Conservation (phyloP, 352 stramenopile species). For the Poterioochromonas sp. region DNA sequence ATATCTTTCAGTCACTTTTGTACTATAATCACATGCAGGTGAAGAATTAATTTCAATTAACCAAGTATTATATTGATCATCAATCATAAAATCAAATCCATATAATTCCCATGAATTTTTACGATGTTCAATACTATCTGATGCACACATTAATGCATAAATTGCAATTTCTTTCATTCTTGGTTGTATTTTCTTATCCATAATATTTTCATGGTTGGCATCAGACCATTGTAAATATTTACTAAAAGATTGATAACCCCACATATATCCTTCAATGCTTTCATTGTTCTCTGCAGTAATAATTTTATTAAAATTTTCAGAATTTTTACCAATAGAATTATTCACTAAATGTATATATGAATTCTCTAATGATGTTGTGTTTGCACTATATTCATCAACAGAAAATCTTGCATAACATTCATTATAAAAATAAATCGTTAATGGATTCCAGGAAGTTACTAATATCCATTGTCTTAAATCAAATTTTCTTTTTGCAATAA, state of each 20-base stretch:
- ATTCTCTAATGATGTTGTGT: constrained; percentile 50
- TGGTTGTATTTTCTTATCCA: constrained; percentile 58
- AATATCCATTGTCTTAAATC: constrained; percentile 75
- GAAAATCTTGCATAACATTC: constrained; percentile 81
- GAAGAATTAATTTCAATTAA: constrained; percentile 84
- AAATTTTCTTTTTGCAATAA: constrained; percentile 54
- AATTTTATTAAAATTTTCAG: constrained; percentile 69
- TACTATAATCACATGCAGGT: constrained; percentile 82
- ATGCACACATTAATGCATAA: constrained; percentile 64
- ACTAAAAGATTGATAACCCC: constrained; percentile 46
- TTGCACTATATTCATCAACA: constrained; percentile 56
- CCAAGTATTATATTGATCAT: constrained; percentile 66
- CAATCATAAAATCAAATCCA: constrained; percentile 85
- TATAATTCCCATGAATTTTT: constrained; percentile 80
- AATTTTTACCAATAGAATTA: constrained; percentile 83
- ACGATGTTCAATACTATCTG: constrained; percentile 58
- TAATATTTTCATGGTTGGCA: constrained; percentile 59
- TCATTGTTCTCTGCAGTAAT: constrained; percentile 53
- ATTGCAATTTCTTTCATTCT: constrained; percentile 58
- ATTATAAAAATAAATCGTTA: constrained; percentile 81
- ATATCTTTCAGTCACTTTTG: constrained; percentile 69
- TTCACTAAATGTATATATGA: constrained; percentile 83
- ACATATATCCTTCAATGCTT: constrained; percentile 54
- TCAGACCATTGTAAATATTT: constrained; percentile 55
- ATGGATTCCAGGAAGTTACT: constrained; percentile 78